phyloP scores from a whole-genome alignment of 192 early-diverging fungal genomes.

The Coemansia sp. region DNA sequence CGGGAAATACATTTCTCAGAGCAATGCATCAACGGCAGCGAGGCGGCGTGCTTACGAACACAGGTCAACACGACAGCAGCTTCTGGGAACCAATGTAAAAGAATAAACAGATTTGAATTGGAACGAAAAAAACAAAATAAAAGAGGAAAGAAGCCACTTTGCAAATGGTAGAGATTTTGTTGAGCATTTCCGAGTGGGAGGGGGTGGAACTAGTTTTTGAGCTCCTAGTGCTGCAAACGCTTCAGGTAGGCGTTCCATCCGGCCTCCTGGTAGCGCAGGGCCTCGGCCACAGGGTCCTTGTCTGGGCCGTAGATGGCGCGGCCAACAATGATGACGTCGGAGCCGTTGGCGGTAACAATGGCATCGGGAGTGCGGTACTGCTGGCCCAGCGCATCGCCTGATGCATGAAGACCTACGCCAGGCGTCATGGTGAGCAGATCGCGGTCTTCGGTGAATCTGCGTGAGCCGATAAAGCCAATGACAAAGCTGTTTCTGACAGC shows the following conservation, averaged over 20 bases:
- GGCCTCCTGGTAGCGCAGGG: slow-evolving; percentile 82
- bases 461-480: slow-evolving; percentile 87
- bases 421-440: slow-evolving; percentile 97
- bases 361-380: slow-evolving; percentile 91
- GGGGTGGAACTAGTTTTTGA: too few species aligned
- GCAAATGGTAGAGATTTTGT: background rate
- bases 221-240: slow-evolving; percentile 26
- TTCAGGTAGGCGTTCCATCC: slow-evolving; percentile 95
- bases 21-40: background rate
- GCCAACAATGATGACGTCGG: slow-evolving; percentile 98
- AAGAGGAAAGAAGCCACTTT: slow-evolving; percentile 1
- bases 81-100: background rate
- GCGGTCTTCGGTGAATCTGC: slow-evolving; percentile 65
- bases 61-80: background rate
- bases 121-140: background rate
- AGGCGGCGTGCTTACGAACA: background rate
- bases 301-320: slow-evolving; percentile 92
- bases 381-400: slow-evolving; percentile 89
- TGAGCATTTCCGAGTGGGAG: background rate
- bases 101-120: slow-evolving; percentile 1
- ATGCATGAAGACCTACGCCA: slow-evolving; percentile 83
- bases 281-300: slow-evolving; percentile 68
- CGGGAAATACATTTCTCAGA: slow-evolving; percentile 36
- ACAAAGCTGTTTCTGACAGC: slow-evolving; percentile 90
- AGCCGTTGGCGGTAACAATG: slow-evolving; percentile 79